Evolutionary conservation across 345 rosid genomes (phyloP), one percentile per base, ranked within the genome.

Genomic region (Euphorbia lathyris): DNA sequence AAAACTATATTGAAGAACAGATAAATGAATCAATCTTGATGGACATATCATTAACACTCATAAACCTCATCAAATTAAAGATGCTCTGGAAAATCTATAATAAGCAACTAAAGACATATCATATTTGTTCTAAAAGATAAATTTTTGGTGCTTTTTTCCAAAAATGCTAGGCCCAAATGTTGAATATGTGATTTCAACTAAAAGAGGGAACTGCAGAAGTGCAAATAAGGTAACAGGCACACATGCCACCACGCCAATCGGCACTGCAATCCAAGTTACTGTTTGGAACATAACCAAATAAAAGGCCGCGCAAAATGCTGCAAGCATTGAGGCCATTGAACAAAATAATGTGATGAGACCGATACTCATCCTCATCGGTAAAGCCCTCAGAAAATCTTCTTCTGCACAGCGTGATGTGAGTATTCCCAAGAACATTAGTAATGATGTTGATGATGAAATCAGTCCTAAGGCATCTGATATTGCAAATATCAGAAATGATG

Each of bases 281-380:
- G 32, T 40, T 5, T 73, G 50, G 22, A 9, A 59, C 20, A 73
- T 26, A 29, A 66, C 65, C 7, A 73, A 20, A 65, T 66, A 51
- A 30, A 66, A 50, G 6, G 70, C 30, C 13, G 63, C 53, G 17
- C 16, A 47, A 57, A 68, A 68, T 3, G 72, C 72, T 16, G 29
- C 26, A 6, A 68, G 51, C 72, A 57, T 57, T 6, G 72, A 57
- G 12, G 53, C 63, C 22, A 68, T 68, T 9, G 72, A 68, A 20
- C 45, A 56, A 27, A 68, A 68, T 1, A 66, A 60, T 0, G 76
- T 29, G 23, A 58, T 52, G 3, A 73, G 76, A 32, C 71, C 76
- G 2, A 73, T 58, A 7, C 62, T 63, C 71, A 73, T 20, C 34
- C 66, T 73, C 55, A 42, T 57, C 2, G 76, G 76, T 16, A 73